These are phyloP conservation scores for Phytopythium litorale DNA, from an alignment of 352 stramenopile genomes.

Conservation along the genomic window DNA sequence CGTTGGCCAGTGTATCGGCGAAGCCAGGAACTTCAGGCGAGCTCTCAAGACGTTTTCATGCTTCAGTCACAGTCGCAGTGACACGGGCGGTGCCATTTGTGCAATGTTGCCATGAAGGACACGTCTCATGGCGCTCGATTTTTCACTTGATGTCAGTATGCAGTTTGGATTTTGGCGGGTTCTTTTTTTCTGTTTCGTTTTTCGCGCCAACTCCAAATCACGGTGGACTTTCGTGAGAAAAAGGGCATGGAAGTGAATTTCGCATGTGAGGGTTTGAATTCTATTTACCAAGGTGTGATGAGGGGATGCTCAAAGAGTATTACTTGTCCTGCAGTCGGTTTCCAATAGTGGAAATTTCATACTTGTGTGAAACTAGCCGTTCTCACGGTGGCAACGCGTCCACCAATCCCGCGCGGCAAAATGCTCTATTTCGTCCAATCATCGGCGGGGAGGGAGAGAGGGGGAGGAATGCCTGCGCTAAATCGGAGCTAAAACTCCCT, in stretches of 20 bases:
- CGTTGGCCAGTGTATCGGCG: too few relatives aligned
- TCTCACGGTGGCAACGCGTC: too few relatives aligned
- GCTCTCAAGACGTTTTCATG: neutral
- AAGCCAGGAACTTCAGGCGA: too few relatives aligned
- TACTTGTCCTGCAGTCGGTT: neutral
- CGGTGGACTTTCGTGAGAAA: neutral
- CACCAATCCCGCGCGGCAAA: constrained; percentile 4
- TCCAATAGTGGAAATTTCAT: neutral
- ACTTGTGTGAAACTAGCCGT: neutral
- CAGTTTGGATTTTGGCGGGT: neutral
- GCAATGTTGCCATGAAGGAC: neutral
- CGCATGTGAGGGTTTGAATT: neutral
- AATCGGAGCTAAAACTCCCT: neutral
- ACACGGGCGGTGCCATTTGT: neutral
- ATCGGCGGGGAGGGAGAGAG: too few relatives aligned
- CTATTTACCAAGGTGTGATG: too few relatives aligned
- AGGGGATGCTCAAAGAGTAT: neutral
- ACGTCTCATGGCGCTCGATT: neutral
- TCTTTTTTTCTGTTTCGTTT: neutral
- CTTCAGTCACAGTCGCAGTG: neutral
- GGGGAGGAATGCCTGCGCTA: neutral
- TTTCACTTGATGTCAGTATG: neutral
- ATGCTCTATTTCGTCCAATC: constrained; percentile 1
- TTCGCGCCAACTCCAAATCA: neutral
- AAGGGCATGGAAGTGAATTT: neutral